Percentiles rank a stretch among this genome's conserved stretches.
These are phyloP conservation scores for Crithidia acanthocephali DNA, from an alignment of 208 protist genomes.

Conservation along the genomic window DNA sequence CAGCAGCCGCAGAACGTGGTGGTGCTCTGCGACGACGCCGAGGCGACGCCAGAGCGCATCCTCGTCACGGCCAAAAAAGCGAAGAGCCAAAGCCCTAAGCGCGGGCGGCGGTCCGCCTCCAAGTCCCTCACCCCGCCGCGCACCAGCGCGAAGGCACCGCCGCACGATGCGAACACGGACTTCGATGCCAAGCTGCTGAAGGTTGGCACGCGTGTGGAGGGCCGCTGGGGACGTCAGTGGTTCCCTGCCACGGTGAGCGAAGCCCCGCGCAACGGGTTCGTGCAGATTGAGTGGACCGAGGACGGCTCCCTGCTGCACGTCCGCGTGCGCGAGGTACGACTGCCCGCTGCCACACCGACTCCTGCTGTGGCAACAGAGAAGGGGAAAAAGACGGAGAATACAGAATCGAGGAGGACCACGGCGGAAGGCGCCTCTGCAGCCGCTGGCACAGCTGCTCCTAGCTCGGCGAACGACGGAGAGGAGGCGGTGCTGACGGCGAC, in stretches of 20 bases:
- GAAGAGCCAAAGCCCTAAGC: neutral
- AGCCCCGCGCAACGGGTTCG: conserved; percentile 56
- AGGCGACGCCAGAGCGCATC: neutral
- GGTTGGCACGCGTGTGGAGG: conserved; percentile 61
- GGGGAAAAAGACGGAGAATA: too few relatives aligned
- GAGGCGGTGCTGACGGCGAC: conserved; percentile 22
- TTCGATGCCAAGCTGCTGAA: conserved; percentile 14
- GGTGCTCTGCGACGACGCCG: neutral
- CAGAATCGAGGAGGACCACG: too few relatives aligned
- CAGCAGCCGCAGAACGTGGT: neutral
- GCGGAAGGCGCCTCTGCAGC: neutral
- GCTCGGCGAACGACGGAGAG: neutral
- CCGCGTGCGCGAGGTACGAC: conserved; percentile 54
- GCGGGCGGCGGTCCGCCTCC: neutral
- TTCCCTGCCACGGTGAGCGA: conserved; percentile 50
- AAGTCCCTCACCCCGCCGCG: conserved; percentile 6
- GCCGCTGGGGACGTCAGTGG: conserved; percentile 60
- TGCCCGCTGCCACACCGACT: neutral
- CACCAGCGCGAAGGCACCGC: neutral
- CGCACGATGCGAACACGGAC: neutral
- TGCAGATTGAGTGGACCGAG: conserved; percentile 68
- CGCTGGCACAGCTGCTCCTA: neutral
- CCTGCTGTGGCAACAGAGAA: neutral
- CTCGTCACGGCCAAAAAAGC: neutral
- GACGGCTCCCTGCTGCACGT: conserved; percentile 66